Base-by-base conservation (phyloP, 129 eudicot species). In the Cynara cardunculus region DNA sequence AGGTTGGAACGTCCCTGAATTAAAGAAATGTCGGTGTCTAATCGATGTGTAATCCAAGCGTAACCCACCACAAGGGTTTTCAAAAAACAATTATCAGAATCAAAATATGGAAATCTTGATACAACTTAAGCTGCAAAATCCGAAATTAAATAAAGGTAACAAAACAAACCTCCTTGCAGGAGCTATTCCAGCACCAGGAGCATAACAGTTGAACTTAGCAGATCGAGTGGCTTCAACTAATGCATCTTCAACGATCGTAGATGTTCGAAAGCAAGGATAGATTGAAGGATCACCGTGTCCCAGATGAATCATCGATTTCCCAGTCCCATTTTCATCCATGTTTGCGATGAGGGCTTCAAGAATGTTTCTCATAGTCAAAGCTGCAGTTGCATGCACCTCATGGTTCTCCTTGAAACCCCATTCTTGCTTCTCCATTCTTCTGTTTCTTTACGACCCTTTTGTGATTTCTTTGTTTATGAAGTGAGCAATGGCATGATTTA, bases 281-380 rank as follows among this genome's bases (percentile, higher is more conserved):
- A 84, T 76, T 11, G 91, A 83, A 25, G 94, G 89, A 73, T 90
- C 94, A 25, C 91, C 94, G 76, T 79, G 88, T 83, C 94, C 89
- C 2, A 90, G 74, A 39, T 86, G 90, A 76, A 90, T 86, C 27
- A 53, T 69, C n/a, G 84, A 81, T 53, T 84, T 87, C 7, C 81
- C 72, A 4, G 34, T 79, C 68, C 28, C 79, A 26, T 24, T 13
- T 37, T 81, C 83, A 25, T 77, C 71, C 25, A 83, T 41, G 37
- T 83, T 84, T 4, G 37, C 83, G 76, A 67, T 86, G 2, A 90
- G 11, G 21, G 18, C 74, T 56, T 59, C 82, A 22, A 90, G 82
- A 31, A 82, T 75, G 73, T 75, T 79, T 74, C 90, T 73, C 22
- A 89, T 81, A 0, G 93, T 75, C 28, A 84, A 56, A 5, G 79